phyloP scores from a whole-genome alignment of 2,329 filamentous ascomycete genomes.

The Nigrospora osmanthi region DNA sequence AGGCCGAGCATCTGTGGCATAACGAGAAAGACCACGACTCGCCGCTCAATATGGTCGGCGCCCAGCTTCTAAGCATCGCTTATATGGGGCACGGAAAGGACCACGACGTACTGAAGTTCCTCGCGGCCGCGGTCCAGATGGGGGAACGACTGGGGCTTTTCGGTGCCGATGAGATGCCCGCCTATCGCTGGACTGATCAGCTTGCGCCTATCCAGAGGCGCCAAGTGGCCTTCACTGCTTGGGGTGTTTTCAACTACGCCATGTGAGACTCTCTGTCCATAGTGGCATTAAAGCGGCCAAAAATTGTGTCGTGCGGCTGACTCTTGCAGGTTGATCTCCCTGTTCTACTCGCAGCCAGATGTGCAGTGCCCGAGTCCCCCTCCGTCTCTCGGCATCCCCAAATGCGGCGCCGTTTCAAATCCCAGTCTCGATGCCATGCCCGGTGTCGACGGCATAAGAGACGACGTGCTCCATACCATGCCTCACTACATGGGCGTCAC shows the following conservation, averaged over 20 bases:
- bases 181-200: not conserved
- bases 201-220: constrained; percentile 6
- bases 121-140: constrained; percentile 18
- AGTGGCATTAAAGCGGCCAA: not conserved
- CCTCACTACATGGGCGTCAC: constrained; percentile 11
- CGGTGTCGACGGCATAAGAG: not conserved
- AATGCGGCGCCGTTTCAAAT: not conserved
- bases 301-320: not conserved
- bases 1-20: constrained; percentile 17
- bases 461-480: constrained; percentile 1
- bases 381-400: constrained; percentile 15
- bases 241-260: constrained; percentile 28
- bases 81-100: constrained; percentile 25
- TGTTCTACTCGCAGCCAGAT: constrained; percentile 24
- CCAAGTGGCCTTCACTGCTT: constrained; percentile 15
- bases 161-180: constrained; percentile 5
- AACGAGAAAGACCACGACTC: constrained; percentile 10
- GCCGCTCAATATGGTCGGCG: constrained; percentile 18
- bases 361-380: constrained; percentile 11
- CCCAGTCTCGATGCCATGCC: not conserved
- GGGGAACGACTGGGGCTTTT: constrained; percentile 22
- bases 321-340: constrained; percentile 16
- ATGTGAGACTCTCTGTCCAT: constrained; percentile 16
- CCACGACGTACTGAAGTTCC: constrained; percentile 21
- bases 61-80: constrained; percentile 23